A percentile compares a stretch with the other conserved stretches of the same genome.
These are phyloP conservation scores for Podospora bellae-mahoneyi DNA, from an alignment of 495 filamentous ascomycete genomes.

Conservation along the genomic window DNA sequence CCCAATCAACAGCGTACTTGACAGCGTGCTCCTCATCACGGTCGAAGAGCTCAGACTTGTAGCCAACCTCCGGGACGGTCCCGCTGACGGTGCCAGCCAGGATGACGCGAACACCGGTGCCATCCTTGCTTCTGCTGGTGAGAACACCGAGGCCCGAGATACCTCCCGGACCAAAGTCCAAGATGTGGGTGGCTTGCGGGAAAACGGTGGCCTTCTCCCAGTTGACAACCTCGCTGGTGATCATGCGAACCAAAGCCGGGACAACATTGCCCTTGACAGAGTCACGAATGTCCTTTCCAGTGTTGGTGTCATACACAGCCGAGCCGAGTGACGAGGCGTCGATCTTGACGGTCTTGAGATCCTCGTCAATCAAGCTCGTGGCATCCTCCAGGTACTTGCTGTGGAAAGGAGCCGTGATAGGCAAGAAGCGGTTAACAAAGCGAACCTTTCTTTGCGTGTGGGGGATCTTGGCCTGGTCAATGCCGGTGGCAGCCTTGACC, in stretches of 20 bases:
- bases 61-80: slow-evolving; percentile 84
- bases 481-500: slow-evolving; percentile 91
- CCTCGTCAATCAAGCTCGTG: slow-evolving; percentile 73
- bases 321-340: slow-evolving; percentile 65
- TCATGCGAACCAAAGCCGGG: slow-evolving; percentile 81
- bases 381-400: slow-evolving; percentile 86
- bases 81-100: slow-evolving; percentile 88
- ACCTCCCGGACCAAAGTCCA: slow-evolving; percentile 95
- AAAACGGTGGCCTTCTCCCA: slow-evolving; percentile 94
- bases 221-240: slow-evolving; percentile 84
- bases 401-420: slow-evolving; percentile 97
- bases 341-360: slow-evolving; percentile 77
- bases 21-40: slow-evolving; percentile 89
- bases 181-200: slow-evolving; percentile 81
- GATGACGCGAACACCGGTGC: slow-evolving; percentile 92
- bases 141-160: slow-evolving; percentile 95
- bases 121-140: slow-evolving; percentile 97
- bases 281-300: slow-evolving; percentile 74
- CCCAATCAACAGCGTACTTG: slow-evolving; percentile 96
- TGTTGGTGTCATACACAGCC: slow-evolving; percentile 83
- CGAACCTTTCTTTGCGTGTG: slow-evolving; percentile 93
- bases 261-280: slow-evolving; percentile 63
- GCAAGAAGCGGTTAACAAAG: slow-evolving; percentile 95
- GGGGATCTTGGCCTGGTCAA: slow-evolving; percentile 92
- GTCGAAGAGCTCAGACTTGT: slow-evolving; percentile 96